These are phyloP conservation scores for Cutaneotrichosporon arboriforme DNA, from an alignment of 1,284 basidiomycete genomes.

Conservation along the genomic window DNA sequence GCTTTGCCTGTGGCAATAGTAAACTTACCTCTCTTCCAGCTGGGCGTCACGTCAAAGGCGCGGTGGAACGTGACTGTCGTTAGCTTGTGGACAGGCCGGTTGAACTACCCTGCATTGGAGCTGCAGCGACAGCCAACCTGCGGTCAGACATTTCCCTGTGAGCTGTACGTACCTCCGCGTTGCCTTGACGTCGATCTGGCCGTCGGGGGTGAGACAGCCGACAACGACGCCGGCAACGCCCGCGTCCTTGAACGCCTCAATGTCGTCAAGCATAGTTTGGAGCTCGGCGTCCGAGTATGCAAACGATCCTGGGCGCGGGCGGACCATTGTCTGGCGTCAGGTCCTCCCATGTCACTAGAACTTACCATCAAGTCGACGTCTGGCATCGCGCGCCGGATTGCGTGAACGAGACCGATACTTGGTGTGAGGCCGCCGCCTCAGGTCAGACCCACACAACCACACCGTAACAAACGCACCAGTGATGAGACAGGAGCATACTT, in stretches of 20 bases:
- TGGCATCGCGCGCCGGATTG: constrained; percentile 53
- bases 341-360: background rate
- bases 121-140: constrained; percentile 55
- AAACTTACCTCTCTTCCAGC: constrained; percentile 40
- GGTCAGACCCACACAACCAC: constrained; percentile 21
- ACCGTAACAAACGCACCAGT: too few species aligned
- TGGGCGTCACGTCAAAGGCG: constrained; percentile 67
- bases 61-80: constrained; percentile 70
- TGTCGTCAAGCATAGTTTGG: constrained; percentile 66
- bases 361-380: constrained; percentile 62
- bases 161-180: constrained; percentile 42
- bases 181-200: constrained; percentile 57
- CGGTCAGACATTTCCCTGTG: background rate
- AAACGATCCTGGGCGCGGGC: constrained; percentile 71
- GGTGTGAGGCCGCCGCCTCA: constrained; percentile 71
- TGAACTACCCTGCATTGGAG: constrained; percentile 59
- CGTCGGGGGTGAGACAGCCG: constrained; percentile 59
- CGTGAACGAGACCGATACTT: constrained; percentile 61
- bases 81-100: background rate
- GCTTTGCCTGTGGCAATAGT: background rate
- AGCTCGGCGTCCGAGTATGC: constrained; percentile 62
- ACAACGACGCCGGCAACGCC: constrained; percentile 64
- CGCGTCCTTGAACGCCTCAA: constrained; percentile 46
- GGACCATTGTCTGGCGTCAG: constrained; percentile 62
- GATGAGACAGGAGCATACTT: constrained; percentile 65